Percentiles rank a stretch among this genome's conserved stretches.
Conservation (phyloP, 345 rosid species). For the Camelina laxa region DNA sequence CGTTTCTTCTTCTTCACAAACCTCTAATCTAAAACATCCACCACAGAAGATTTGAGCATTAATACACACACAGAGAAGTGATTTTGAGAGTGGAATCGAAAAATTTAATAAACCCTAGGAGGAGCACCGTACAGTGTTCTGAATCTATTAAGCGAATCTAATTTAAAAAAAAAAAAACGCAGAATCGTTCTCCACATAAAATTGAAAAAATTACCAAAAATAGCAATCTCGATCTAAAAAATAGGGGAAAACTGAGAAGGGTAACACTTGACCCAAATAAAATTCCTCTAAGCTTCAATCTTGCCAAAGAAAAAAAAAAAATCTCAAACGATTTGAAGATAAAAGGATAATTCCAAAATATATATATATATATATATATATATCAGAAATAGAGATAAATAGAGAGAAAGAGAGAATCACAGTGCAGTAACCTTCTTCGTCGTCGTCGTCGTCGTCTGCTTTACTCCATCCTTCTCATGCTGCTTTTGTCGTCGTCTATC, state of each 20-base stretch:
- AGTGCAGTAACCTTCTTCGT: slow-evolving; percentile 18
- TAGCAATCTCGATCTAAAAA: slow-evolving; percentile 48
- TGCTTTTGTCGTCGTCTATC: slow-evolving; percentile 13
- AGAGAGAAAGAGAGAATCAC: slow-evolving; percentile 14
- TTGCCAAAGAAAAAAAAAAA: slow-evolving; percentile 19
- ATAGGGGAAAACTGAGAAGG: slow-evolving; percentile 25
- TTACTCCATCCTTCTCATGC: slow-evolving; percentile 17
- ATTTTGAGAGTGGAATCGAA: slow-evolving; percentile 5
- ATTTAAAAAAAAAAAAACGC: slow-evolving; percentile 3
- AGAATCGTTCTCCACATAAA: background rate
- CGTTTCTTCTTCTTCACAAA: slow-evolving; percentile 14
- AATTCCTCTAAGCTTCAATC: slow-evolving; percentile 9
- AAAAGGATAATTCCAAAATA: background rate
- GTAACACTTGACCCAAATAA: slow-evolving; percentile 19
- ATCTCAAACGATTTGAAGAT: background rate
- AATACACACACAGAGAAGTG: background rate
- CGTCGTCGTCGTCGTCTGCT: background rate
- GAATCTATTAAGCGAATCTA: slow-evolving; percentile 35
- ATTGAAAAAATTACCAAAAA: slow-evolving; percentile 15
- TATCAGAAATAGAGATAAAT: no score
- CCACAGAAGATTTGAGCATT: slow-evolving; percentile 22
- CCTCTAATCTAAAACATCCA: slow-evolving; percentile 39
- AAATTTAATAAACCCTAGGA: background rate
- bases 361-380: no score
- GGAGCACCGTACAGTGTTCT: background rate